These are phyloP conservation scores for Trichoderma gamsii DNA, from an alignment of 495 filamentous ascomycete species.

Conservation along the genomic window DNA sequence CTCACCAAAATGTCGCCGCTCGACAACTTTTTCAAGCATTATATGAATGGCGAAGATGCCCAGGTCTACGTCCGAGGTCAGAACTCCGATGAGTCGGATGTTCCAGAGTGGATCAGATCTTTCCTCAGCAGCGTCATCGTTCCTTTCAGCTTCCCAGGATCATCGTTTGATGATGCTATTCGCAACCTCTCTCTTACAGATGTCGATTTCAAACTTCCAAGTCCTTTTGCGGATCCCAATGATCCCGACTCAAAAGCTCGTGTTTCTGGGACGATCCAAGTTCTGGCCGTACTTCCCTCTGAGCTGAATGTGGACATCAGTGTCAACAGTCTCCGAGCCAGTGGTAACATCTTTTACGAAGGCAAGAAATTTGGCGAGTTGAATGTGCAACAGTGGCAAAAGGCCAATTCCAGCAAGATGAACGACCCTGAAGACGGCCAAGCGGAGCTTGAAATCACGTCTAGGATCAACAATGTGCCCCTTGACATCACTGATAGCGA, in stretches of 20 bases:
- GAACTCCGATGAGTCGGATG: slow-evolving; percentile 52
- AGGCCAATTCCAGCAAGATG: slow-evolving; percentile 69
- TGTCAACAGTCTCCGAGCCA: slow-evolving; percentile 66
- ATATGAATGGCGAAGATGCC: slow-evolving; percentile 69
- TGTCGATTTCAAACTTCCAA: slow-evolving; percentile 76
- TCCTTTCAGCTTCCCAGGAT: slow-evolving; percentile 76
- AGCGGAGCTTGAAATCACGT: slow-evolving; percentile 61
- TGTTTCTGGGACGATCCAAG: slow-evolving; percentile 75
- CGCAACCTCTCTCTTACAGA: slow-evolving; percentile 78
- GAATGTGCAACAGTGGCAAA: slow-evolving; percentile 73
- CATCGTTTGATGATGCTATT: slow-evolving; percentile 71
- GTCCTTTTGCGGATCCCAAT: slow-evolving; percentile 66
- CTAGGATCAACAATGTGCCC: slow-evolving; percentile 68
- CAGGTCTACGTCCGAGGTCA: slow-evolving; percentile 77
- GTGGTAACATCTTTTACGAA: slow-evolving; percentile 72
- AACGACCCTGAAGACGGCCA: slow-evolving; percentile 46
- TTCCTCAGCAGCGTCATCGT: slow-evolving; percentile 76
- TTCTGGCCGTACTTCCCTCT: slow-evolving; percentile 66
- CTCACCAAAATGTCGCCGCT: slow-evolving; percentile 70
- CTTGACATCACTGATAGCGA: slow-evolving; percentile 71
- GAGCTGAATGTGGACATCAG: slow-evolving; percentile 80
- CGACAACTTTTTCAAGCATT: slow-evolving; percentile 73
- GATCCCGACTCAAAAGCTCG: slow-evolving; percentile 68
- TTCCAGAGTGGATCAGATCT: slow-evolving; percentile 74
- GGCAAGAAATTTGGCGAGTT: slow-evolving; percentile 68